Base-by-base conservation (phyloP, 805 yeast species). In the Barnettozyma pratensis region DNA sequence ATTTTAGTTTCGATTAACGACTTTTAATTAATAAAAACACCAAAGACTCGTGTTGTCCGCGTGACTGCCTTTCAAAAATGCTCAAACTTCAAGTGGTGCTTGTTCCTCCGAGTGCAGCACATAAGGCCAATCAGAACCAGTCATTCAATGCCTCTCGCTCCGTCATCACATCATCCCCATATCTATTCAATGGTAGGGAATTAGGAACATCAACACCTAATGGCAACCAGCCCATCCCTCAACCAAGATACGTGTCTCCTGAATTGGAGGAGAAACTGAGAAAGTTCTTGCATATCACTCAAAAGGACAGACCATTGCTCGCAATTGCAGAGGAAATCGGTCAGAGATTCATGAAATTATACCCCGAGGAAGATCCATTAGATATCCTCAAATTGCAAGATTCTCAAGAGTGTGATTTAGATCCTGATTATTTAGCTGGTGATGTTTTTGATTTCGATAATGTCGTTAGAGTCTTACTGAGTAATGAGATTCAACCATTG, bases 341-440 rank as follows among this genome's bases (percentile, higher is more conserved):
- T n/a, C 63, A 62, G 6, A 73, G 88, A 50, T 83, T 80, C 59
- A 62, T 69, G 34, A 81, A 79, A 59, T 68, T 87, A 45, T 87
- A 87, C 54, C 94, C 94, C 0, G 72, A 72, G 26, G 81, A 76
- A 43, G 78, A 74, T 5, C 74, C 75, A 1, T 62, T 86, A 19
- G 71, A 71, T 6, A 77, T 87, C 38, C 66, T 74, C n/a, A 76
- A 77, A 44, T 65, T 87, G 5, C 95, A 87, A 59, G 92, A 87
- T 62, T 64, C 64, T 39, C 76, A 79, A 50, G 75, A 75, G 48
- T 85, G 91, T 55, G 96, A 87, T 60, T 67, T 87, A 48, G 96
- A 87, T 63, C 91, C 91, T 0, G 96, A 86, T 51, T 87, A 81
- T 54, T 51, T 64, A 3, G 84, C 81, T 0, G 75, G 74, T 8